phyloP scores from a whole-genome alignment of 768 basidiomycete species.

The Solioccasus polychromus region DNA sequence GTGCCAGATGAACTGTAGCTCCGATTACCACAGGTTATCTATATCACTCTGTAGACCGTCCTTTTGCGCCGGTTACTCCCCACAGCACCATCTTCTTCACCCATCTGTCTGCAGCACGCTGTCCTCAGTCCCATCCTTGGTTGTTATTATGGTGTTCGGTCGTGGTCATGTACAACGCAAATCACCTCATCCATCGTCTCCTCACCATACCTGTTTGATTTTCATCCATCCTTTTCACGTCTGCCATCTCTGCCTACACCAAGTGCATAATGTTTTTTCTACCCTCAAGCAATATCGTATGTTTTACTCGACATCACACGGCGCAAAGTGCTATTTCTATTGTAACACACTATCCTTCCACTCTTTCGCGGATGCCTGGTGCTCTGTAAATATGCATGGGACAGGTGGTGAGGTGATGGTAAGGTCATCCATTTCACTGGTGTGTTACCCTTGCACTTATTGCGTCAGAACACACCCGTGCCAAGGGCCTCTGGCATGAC shows the following conservation, averaged over 20 bases:
- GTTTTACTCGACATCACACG: slow-evolving; percentile 19
- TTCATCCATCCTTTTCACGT: slow-evolving; percentile 16
- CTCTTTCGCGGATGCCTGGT: slow-evolving; percentile 11
- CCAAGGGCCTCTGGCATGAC: background rate
- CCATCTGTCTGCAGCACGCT: slow-evolving; percentile 25
- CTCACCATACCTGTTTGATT: slow-evolving; percentile 30
- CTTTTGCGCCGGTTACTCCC: slow-evolving; percentile 22
- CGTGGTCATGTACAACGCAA: slow-evolving; percentile 38
- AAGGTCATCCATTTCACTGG: background rate
- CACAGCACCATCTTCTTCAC: slow-evolving; percentile 21
- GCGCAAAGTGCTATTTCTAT: slow-evolving; percentile 15
- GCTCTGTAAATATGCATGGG: slow-evolving; percentile 8
- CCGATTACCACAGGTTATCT: slow-evolving; percentile 32
- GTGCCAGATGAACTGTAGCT: slow-evolving; percentile 67
- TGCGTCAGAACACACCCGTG: background rate
- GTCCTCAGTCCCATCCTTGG: slow-evolving; percentile 23
- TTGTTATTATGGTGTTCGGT: slow-evolving; percentile 37
- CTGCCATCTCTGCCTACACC: slow-evolving; percentile 24
- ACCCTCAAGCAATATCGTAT: slow-evolving; percentile 32
- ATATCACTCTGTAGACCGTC: slow-evolving; percentile 34
- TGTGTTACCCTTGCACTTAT: background rate
- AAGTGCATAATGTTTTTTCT: slow-evolving; percentile 28
- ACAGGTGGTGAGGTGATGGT: slow-evolving; percentile 11
- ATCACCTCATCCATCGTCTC: slow-evolving; percentile 27
- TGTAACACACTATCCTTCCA: slow-evolving; percentile 20